Base-by-base conservation (phyloP, 768 basidiomycete genomes). In the Leccinum disarticulatum region DNA sequence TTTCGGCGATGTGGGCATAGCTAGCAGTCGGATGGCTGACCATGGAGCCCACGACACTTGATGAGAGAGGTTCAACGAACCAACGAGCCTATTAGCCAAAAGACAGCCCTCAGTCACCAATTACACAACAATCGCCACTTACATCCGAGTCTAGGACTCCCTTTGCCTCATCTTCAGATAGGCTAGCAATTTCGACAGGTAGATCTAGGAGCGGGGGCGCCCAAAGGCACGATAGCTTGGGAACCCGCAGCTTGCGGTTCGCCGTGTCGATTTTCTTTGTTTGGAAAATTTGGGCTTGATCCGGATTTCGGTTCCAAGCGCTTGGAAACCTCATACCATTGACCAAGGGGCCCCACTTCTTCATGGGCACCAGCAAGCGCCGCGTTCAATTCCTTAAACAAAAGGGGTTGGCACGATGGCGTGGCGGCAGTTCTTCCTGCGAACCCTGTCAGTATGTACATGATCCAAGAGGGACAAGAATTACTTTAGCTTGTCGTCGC, bases 121-220 rank as follows among this genome's bases (percentile, higher is more conserved):
- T 41, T 2, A 25, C 17, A 30, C 41, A 14, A 25, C 8, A 49
- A 27, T 6, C 1, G 30, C 1, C 11, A 65, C 73, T 59, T 52
- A 74, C 71, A 5, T 28, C 27, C 27, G 27, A 28, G 27, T 43
- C 19, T 11, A 73, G 49, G 15, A 53, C 53, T 22, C 33, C 48
- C 54, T 71, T 73, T 7, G 66, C 66, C 33, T 69, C 64, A 13
- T 48, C 33, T 36, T 69, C 73, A 6, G 73, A 66, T 22, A 73
- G 62, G 4, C 19, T 15, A 2, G 52, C 56, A 1, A 73, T 61
- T 52, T 68, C 65, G 11, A 55, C 6, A 17, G 60, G 53, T 7
- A 68, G 11, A 51, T 61, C 51, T 0, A 47, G 35, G 22, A 38
- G 57, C 25, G 53, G 46, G 6, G 43, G 43, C 7, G 38, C 22